Evolutionary conservation across 2,329 filamentous ascomycete species (phyloP).

Genomic region (Tolypocladium inflatum): DNA sequence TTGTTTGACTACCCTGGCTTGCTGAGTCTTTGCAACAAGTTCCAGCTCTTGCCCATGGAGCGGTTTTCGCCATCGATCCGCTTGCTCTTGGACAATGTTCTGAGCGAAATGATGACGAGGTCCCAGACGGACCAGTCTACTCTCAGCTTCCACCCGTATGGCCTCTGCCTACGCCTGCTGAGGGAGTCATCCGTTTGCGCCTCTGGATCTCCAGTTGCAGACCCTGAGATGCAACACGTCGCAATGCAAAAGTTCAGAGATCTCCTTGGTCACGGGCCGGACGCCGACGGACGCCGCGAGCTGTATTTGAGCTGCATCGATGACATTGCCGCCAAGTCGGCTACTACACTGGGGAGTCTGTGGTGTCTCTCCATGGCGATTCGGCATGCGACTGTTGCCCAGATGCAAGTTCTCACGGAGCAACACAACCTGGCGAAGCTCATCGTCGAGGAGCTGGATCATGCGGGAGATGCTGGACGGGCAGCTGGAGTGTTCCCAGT

Average conservation of each 20-base stretch:
- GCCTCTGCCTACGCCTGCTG: conserved; percentile 55
- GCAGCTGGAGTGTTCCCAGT: conserved; percentile 30
- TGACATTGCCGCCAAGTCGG: conserved; percentile 55
- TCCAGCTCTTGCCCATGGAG: conserved; percentile 53
- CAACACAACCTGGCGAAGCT: conserved; percentile 54
- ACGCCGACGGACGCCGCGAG: conserved; percentile 42
- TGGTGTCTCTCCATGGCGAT: conserved; percentile 49
- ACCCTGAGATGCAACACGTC: conserved; percentile 53
- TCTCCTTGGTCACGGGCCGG: conserved; percentile 48
- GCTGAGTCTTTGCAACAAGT: conserved; percentile 61
- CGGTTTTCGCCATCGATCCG: conserved; percentile 54
- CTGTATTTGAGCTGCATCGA: conserved; percentile 59
- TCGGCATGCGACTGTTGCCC: conserved; percentile 33
- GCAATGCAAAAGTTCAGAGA: conserved; percentile 51
- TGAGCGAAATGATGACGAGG: conserved; percentile 39
- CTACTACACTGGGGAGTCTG: conserved; percentile 63
- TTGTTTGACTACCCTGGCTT: conserved; percentile 41
- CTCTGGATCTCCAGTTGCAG: conserved; percentile 43
- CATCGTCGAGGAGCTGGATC: conserved; percentile 55
- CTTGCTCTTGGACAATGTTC: conserved; percentile 48
- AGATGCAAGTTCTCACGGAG: conserved; percentile 47
- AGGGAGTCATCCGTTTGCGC: conserved; percentile 57
- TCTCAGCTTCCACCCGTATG: conserved; percentile 33
- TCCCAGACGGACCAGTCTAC: conserved; percentile 22
- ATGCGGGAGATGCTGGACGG: conserved; percentile 29